These are phyloP conservation scores for Pseudogymnoascus sp. DNA, from an alignment of 2,329 filamentous ascomycete genomes.

Conservation along the genomic window DNA sequence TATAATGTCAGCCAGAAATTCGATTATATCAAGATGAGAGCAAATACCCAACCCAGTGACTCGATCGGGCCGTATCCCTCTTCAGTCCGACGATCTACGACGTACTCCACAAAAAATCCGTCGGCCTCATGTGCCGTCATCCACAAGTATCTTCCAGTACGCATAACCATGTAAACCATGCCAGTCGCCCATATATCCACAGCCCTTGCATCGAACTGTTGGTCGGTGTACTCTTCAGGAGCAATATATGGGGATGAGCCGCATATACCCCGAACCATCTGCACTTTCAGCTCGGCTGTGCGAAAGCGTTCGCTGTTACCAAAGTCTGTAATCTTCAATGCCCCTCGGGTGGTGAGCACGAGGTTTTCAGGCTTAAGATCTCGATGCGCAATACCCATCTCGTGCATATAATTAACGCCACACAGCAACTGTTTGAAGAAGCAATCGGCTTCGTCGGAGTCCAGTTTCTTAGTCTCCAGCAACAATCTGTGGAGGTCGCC, in stretches of 20 bases:
- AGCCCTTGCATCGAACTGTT: constrained; percentile 59
- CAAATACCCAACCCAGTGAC: constrained; percentile 56
- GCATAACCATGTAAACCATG: constrained; percentile 70
- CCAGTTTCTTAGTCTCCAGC: too few species aligned
- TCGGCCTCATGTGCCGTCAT: constrained; percentile 62
- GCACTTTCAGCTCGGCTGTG: too few species aligned
- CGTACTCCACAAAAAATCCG: constrained; percentile 60
- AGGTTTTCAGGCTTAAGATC: too few species aligned
- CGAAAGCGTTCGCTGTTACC: too few species aligned
- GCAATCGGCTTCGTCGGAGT: too few species aligned
- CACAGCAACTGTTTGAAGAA: too few species aligned
- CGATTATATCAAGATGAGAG: not conserved
- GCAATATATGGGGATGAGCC: constrained; percentile 36
- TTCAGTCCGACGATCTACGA: constrained; percentile 58
- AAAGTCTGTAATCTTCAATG: too few species aligned
- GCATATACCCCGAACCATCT: too few species aligned
- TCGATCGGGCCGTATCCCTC: constrained; percentile 63
- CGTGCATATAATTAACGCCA: too few species aligned
- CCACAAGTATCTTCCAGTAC: constrained; percentile 53
- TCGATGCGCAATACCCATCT: too few species aligned
- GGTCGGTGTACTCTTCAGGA: constrained; percentile 59
- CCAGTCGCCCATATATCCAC: constrained; percentile 64
- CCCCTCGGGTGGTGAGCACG: too few species aligned
- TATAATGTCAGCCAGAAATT: not conserved
- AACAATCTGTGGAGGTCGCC: too few species aligned